Conservation (phyloP, 176 grass and related monocot genomes). For the Cocos nucifera region DNA sequence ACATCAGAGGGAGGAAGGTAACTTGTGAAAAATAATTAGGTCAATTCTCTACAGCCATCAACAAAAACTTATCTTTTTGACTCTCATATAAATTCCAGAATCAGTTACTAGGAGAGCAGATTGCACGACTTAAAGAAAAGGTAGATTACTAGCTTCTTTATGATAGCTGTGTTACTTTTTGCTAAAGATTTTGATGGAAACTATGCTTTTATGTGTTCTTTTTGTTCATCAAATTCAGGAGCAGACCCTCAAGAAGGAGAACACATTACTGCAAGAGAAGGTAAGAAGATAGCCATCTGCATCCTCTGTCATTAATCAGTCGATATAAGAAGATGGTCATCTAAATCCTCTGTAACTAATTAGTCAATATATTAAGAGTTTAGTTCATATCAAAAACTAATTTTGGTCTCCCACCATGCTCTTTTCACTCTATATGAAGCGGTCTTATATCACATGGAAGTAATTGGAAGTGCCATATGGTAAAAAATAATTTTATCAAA, state of each 20-base stretch:
- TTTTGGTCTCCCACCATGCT: background rate
- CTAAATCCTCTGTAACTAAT: too few relatives aligned
- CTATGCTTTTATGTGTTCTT: background rate
- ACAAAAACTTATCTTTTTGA: background rate
- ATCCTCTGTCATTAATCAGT: too few relatives aligned
- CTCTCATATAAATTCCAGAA: background rate
- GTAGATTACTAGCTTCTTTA: constrained; percentile 11
- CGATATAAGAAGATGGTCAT: background rate
- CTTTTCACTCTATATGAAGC: background rate
- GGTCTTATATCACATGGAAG: background rate
- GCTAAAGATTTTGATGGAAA: too few relatives aligned
- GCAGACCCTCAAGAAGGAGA: constrained; percentile 18
- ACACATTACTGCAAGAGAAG: constrained; percentile 18
- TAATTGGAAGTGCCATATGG: background rate
- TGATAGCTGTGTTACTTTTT: background rate
- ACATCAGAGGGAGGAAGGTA: constrained; percentile 25
- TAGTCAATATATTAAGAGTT: too few relatives aligned
- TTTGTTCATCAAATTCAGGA: constrained; percentile 12
- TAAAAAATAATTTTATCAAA: too few relatives aligned
- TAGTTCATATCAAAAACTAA: background rate
- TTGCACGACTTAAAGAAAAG: constrained; percentile 22
- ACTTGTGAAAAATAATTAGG: background rate
- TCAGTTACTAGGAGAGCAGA: constrained; percentile 19
- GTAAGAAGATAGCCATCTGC: background rate
- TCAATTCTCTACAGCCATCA: background rate